Percentiles rank a stretch among this genome's conserved stretches.
phyloP scores from a whole-genome alignment of 106 monocot genomes.

The Dioscorea alata region DNA sequence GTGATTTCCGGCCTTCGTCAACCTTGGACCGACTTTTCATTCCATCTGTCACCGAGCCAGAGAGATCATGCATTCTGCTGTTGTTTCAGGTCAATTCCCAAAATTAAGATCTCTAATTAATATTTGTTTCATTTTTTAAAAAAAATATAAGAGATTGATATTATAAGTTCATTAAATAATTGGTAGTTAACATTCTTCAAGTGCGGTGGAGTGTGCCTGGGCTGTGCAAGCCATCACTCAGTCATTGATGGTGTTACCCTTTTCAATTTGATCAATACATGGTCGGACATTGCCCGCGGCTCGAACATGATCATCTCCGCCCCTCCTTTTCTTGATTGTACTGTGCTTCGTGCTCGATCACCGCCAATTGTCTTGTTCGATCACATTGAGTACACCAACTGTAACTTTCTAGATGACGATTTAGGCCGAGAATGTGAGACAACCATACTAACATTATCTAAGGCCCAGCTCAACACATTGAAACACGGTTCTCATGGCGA shows the following conservation, averaged over 20 bases:
- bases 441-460: neutral
- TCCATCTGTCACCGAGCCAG: neutral
- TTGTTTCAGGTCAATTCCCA: neutral
- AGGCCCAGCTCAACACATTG: constrained; percentile 6
- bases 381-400: too few species aligned
- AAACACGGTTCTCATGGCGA: neutral
- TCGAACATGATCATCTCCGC: constrained; percentile 1
- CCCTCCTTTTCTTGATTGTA: constrained; percentile 15
- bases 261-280: constrained; percentile 15
- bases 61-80: neutral
- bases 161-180: too few species aligned
- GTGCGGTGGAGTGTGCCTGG: constrained; percentile 23
- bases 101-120: too few species aligned
- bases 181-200: constrained; percentile 13
- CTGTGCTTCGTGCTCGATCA: constrained; percentile 12
- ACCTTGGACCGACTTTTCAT: constrained; percentile 23
- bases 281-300: constrained; percentile 22
- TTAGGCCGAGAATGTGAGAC: neutral
- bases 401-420: too few species aligned
- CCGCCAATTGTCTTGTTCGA: constrained; percentile 10
- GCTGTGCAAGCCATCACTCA: constrained; percentile 8
- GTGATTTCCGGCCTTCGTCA: constrained; percentile 36
- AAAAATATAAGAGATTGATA: too few species aligned
- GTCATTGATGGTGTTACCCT: constrained; percentile 12
- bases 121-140: too few species aligned